These are phyloP conservation scores for Solanum hybrid DNA, from an alignment of 305 asterid genomes.

Conservation along the genomic window DNA sequence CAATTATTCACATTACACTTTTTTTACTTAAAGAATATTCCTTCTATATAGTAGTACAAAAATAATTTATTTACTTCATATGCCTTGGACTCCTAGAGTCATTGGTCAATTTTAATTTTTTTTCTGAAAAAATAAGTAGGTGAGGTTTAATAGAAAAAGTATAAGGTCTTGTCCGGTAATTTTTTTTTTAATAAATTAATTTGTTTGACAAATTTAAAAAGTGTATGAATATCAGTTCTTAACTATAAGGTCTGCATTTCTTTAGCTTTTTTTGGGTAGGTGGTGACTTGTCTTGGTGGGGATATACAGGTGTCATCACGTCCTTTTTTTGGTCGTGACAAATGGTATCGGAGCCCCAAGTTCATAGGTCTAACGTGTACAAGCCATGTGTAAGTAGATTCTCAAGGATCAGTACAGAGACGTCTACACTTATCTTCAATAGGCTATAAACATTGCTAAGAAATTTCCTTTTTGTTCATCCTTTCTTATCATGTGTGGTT, in stretches of 20 bases:
- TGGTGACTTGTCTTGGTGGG: neutral
- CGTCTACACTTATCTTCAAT: neutral
- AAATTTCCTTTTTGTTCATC: neutral
- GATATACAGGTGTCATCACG: neutral
- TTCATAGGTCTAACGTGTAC: neutral
- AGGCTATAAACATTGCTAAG: neutral
- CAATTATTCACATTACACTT: neutral
- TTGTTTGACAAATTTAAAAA: neutral
- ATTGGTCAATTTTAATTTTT: neutral
- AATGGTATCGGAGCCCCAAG: neutral
- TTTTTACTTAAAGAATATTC: neutral
- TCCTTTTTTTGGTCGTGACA: neutral
- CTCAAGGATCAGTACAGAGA: neutral
- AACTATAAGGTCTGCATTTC: neutral
- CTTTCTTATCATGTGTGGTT: too few relatives aligned
- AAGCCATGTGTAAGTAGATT: neutral
- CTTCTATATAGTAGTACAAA: neutral
- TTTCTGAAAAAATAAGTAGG: neutral
- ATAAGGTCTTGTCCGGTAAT: neutral
- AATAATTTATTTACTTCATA: neutral
- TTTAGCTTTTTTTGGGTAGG: neutral
- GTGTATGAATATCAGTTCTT: neutral
- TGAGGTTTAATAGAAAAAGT: neutral
- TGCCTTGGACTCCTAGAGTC: neutral
- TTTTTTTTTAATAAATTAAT: too few relatives aligned